Evolutionary conservation across 768 basidiomycete species (phyloP), one percentile per base, ranked within the genome.

Genomic region (Pleurotus ostreatus): DNA sequence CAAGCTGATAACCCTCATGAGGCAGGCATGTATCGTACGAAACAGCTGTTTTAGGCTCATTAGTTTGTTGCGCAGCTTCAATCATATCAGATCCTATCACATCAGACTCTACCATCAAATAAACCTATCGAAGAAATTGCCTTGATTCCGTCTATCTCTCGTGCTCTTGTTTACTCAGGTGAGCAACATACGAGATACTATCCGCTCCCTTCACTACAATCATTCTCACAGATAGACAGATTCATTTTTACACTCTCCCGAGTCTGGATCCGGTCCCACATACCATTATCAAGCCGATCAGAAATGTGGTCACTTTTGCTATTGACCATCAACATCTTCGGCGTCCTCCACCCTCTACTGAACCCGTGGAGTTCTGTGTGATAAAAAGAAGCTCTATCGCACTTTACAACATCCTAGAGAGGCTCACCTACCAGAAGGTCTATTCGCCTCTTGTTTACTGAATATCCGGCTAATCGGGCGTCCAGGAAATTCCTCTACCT

Each of bases 211-310:
- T 25, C 22, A 39, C 44, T 46, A 57, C 52, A 61, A 30, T n/a
- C 44, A 34, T 34, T 34, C 43, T 48, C 55, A n/a, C 54, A 78
- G 86, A 86, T 57, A 79, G 76, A 58, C 81, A 84, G 60, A 71
- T 98, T 3, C 81, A 89, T 66, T 87, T 97, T 66, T 90, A 91
- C 62, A 79, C 84, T 0, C 74, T 95, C 1, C 94, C 96, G 1
- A 82, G 85, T 3, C 79, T 98, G 16, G 91, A 94, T 57, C 80
- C 83, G 1, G 78, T 91, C 0, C 77, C 84, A 5, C 70, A 73
- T 3, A 77, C 72, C 9, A 60, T 71, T 13, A 85, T 91, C 59
- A 88, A 88, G 56, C 88, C 94, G 2, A 78, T 98, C 20, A 81
- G 93, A 45, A 86, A 94, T 57, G 88, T 92, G 3, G 71, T 89